Base-by-base conservation (phyloP, 331 rosid genomes). In the Pyrus hybrid region DNA sequence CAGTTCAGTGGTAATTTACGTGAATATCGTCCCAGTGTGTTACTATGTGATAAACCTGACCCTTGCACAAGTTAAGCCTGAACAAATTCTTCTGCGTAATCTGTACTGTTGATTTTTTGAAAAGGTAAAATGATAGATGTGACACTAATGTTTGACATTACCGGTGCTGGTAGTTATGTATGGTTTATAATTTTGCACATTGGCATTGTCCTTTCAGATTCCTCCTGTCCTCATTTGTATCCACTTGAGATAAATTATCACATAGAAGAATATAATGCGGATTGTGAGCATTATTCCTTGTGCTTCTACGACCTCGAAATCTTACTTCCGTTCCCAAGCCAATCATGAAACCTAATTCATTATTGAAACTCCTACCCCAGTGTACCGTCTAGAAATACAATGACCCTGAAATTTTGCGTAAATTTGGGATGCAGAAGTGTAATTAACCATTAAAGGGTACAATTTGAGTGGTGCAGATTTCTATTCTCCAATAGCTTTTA, bases 151-250 rank as follows among this genome's bases (percentile, higher is more conserved):
- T 23, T 6, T 21, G 64, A 23, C 64, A 4, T 35, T 11, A 66
- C 5, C 4, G 29, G 70, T 33, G 70, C 70, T 33, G 53, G 7
- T 66, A 37, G 28, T n/a, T 66, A 10, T 41, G 13, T 35, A 7
- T 30, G 23, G 43, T 8, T 66, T 66, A 66, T 37, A 32, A 64
- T 9, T 18, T 4, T 32, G 69, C 22, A 32, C 23, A 8, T 5
- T 37, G 67, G 67, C 58, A 43, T 22, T 37, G 45, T 37, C 45
- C 26, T 73, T 74, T 63, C 62, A 63, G 67, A 74, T 74, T 74
- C 77, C 49, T 63, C 32, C 11, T 74, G 70, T 37, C 77, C 23
- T 45, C 16, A 45, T 74, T 65, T 47, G 18, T 23, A 45, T 26
- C 70, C 71, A 47, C 70, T 74, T n/a, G 78, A 28, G 7, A 62